Evolutionary conservation across 805 yeast genomes (phyloP), one percentile per base, ranked within the genome.

Genomic region (Schizosaccharomyces osmophilus): DNA sequence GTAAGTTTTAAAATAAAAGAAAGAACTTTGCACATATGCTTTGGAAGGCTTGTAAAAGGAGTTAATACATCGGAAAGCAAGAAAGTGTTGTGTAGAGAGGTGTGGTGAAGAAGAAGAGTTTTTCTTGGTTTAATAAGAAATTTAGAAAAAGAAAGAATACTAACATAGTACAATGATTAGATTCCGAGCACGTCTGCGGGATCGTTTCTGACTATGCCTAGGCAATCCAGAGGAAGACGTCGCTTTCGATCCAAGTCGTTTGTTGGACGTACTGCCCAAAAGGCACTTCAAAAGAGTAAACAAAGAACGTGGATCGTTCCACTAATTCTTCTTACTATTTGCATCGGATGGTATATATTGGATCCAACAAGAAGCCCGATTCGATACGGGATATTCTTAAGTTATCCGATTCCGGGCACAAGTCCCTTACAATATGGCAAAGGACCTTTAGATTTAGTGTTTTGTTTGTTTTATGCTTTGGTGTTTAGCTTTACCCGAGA

Each of bases 401-500:
- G 48, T 22, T 57, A 57, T 15, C 60, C 42, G 5, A 5, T 62
- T 9, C 63, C 63, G 17, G 43, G 79, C 61, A 65, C 66, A 2
- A 68, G 68, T 26, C 70, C 73, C n/a, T 63, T 54, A n/a, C 59
- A 73, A 68, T 93, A 89, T 70, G 97, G 86, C 32, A 93, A 93
- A 72, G 99, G 99, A 62, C 74, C 69, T 58, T 81, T 82, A 67
- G 99, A 93, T 73, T 78, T 88, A 65, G 77, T 77, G 26, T 93
- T 88, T 74, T 86, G 90, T 17, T 76, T 77, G 22, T 87, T 80
- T 70, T 82, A 86, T 73, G 85, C 90, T 78, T 72, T 93, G 48
- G 82, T 88, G 67, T 89, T 93, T 78, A 85, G 96, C 0, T 93
- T 90, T 69, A 75, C 81, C 65, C 81, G 99, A 68, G 98, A 93